Base-by-base conservation (phyloP, 2,329 filamentous ascomycete genomes). In the Xylaria digitata region DNA sequence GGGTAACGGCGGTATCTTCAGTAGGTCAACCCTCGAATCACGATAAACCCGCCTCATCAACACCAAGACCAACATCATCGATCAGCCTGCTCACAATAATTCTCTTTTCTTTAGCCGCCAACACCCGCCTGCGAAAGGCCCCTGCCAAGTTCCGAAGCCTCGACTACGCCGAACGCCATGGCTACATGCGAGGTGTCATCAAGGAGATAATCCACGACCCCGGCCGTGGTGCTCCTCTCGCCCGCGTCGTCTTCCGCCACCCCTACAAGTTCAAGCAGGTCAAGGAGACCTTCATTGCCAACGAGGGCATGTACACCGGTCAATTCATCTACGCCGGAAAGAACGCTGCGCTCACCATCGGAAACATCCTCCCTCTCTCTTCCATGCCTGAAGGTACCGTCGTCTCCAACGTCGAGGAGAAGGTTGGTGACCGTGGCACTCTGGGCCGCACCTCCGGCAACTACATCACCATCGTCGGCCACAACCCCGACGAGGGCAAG, bases 321-420 rank as follows among this genome's bases (percentile, higher is more conserved):
- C 96, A 99, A 86, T 99, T 99, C 90, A 94, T 99, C 91, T 99
- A 99, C 86, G 96, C 95, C 82, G 96, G 96, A 83, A 99, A 99
- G 93, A 96, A 97, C 87, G 96, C 96, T 79, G 88, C 91, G 75
- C 90, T 99, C 81, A 98, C 92, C 80, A 91, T 99, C 84, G 96
- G 96, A 84, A 99, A 99, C 89, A 86, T 99, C 82, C 93, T 99
- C 72, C 96, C 96, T 75, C 90, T 99, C 77, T 89, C 90, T 81
- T 93, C 92, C 81, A 92, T 98, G 82, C 96, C 96, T 76, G 96
- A 99, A 89, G 96, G 96, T 93, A 99, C 96, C 84, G 95, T 99
- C 78, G 89, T 99, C 79, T 94, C 93, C 84, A 99, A 99, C 87
- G 96, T 99, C 79, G 96, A 99, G 89, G 95, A 97, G 91, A 97